phyloP scores from a whole-genome alignment of 2,329 filamentous ascomycete genomes.

The Rhynchosporium graminicola region DNA sequence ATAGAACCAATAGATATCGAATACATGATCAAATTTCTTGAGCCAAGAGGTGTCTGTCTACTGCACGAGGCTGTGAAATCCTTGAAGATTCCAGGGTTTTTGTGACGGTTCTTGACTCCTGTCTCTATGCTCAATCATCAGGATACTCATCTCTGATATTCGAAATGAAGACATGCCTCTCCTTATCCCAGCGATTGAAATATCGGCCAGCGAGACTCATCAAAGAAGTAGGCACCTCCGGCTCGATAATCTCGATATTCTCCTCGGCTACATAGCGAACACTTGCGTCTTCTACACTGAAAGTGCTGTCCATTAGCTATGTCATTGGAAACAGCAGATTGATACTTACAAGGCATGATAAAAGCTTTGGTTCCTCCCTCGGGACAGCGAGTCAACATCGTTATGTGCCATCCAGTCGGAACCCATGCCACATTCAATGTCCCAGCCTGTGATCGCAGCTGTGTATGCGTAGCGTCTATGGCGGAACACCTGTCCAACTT shows the following conservation, averaged over 20 bases:
- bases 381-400: conserved; percentile 60
- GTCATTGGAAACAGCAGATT: conserved; percentile 8
- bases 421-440: conserved; percentile 56
- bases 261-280: conserved; percentile 78
- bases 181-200: conserved; percentile 81
- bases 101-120: not conserved
- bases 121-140: conserved; percentile 60
- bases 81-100: not conserved
- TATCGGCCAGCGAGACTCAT: conserved; percentile 75
- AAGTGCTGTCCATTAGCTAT: conserved; percentile 37
- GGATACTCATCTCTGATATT: conserved; percentile 84
- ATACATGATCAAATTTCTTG: too few relatives aligned
- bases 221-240: conserved; percentile 57
- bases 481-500: conserved; percentile 79
- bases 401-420: conserved; percentile 62
- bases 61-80: too few relatives aligned
- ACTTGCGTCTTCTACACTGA: conserved; percentile 65
- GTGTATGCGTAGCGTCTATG: conserved; percentile 80
- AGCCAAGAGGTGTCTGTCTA: too few relatives aligned
- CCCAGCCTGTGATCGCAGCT: conserved; percentile 87
- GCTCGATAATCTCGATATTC: conserved; percentile 68
- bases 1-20: too few relatives aligned
- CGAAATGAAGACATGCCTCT: conserved; percentile 71
- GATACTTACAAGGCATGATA: conserved; percentile 82
- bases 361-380: conserved; percentile 68